Conservation (phyloP, 139 green algal species). For the Picochlorum sp. region DNA sequence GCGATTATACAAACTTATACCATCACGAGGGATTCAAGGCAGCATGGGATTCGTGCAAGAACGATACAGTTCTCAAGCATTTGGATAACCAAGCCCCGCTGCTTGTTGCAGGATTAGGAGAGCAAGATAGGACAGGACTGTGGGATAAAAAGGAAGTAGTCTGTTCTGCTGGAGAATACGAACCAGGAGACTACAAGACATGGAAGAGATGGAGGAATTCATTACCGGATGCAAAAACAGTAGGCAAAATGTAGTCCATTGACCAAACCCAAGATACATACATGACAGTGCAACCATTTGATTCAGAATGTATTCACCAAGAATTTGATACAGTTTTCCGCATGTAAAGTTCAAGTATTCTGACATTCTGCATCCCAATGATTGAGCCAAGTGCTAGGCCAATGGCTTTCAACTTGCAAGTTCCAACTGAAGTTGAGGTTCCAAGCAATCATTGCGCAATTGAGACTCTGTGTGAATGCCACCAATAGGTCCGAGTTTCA, state of each 20-base stretch:
- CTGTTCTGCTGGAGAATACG: constrained; percentile 15
- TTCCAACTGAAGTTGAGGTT: too few relatives aligned
- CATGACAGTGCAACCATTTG: too few relatives aligned
- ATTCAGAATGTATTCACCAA: too few relatives aligned
- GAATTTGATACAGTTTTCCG: too few relatives aligned
- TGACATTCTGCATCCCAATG: too few relatives aligned
- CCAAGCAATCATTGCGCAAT: too few relatives aligned
- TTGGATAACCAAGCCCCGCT: constrained; percentile 27
- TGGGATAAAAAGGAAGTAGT: constrained; percentile 18
- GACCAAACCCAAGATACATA: background rate
- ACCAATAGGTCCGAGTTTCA: too few relatives aligned
- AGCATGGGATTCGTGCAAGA: constrained; percentile 26
- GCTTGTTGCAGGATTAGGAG: constrained; percentile 20
- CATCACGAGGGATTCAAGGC: constrained; percentile 32
- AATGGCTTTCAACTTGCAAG: too few relatives aligned
- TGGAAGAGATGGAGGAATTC: constrained; percentile 29
- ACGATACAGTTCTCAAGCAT: constrained; percentile 25
- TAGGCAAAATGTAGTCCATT: constrained; percentile 17
- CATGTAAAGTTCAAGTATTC: too few relatives aligned
- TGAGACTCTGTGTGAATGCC: too few relatives aligned
- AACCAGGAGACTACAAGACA: constrained; percentile 6
- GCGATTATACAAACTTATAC: background rate
- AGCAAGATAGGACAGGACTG: constrained; percentile 22
- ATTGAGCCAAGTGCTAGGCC: too few relatives aligned
- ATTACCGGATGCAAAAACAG: constrained; percentile 21